These are phyloP conservation scores for Akanthomyces dipterigenus DNA, from an alignment of 2,329 filamentous ascomycete species.

Conservation along the genomic window DNA sequence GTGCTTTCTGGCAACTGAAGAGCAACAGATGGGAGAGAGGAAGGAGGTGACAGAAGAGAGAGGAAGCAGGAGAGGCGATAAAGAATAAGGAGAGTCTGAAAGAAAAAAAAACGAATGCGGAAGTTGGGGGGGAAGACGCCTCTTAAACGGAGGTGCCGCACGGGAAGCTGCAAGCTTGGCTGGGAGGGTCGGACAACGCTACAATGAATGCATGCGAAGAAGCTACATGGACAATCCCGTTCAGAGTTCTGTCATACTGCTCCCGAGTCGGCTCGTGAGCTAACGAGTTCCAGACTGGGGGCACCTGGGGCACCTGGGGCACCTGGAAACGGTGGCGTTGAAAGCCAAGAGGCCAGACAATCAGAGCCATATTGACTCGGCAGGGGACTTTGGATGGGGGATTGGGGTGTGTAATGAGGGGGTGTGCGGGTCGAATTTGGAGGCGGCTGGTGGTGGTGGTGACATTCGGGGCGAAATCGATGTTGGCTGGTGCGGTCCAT, in stretches of 20 bases:
- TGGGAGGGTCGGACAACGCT: constrained; percentile 9
- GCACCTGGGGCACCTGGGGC: background rate
- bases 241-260: constrained; percentile 5
- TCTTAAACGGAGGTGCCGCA: constrained; percentile 10
- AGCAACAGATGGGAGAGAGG: background rate
- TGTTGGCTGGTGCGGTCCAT: background rate
- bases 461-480: background rate
- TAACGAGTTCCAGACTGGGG: constrained; percentile 11
- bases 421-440: background rate
- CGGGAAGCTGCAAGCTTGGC: constrained; percentile 2
- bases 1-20: background rate
- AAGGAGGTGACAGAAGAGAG: background rate
- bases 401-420: background rate
- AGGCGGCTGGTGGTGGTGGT: background rate
- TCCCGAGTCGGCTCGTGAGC: constrained; percentile 8
- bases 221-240: background rate
- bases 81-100: constrained; percentile 1
- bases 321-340: constrained; percentile 11
- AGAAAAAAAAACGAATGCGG: background rate
- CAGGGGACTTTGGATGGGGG: constrained; percentile 8
- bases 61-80: background rate
- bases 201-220: constrained; percentile 1
- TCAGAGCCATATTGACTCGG: constrained; percentile 7
- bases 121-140: background rate
- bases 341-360: constrained; percentile 12